Conservation (phyloP, 2,329 filamentous ascomycete species). For the Lecanicillium sp. region DNA sequence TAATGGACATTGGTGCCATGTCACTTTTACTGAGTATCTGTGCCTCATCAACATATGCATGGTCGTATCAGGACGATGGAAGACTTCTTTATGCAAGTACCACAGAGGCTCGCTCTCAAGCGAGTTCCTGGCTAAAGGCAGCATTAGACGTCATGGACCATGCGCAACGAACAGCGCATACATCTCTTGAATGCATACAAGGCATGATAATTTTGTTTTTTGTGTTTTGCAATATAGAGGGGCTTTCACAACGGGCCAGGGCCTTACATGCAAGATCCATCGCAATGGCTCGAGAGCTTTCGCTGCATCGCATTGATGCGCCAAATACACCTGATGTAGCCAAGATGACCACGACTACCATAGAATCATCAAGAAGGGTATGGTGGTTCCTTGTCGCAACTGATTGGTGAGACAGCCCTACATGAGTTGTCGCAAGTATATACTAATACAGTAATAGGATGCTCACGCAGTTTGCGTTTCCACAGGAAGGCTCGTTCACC, state of each 20-base stretch:
- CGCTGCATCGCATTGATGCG: slow-evolving; percentile 31
- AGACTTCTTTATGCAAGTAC: slow-evolving; percentile 17
- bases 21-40: slow-evolving; percentile 21
- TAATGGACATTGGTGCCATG: slow-evolving; percentile 16
- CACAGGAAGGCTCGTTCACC: slow-evolving; percentile 25
- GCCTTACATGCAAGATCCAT: slow-evolving; percentile 20
- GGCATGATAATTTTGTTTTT: slow-evolving; percentile 29
- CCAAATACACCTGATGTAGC: slow-evolving; percentile 15
- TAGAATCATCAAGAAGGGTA: slow-evolving; percentile 30
- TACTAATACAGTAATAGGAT: slow-evolving; percentile 19
- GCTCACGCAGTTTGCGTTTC: slow-evolving; percentile 25
- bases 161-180: slow-evolving; percentile 17
- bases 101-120: slow-evolving; percentile 19
- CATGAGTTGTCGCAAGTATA: too few relatives aligned
- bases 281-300: slow-evolving; percentile 23
- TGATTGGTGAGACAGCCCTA: slow-evolving; percentile 24
- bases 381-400: slow-evolving; percentile 36
- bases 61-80: slow-evolving; percentile 20
- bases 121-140: slow-evolving; percentile 23
- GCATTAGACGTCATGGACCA: slow-evolving; percentile 27
- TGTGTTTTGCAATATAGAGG: slow-evolving; percentile 29
- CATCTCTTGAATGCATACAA: slow-evolving; percentile 27
- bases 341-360: slow-evolving; percentile 16
- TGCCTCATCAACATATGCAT: slow-evolving; percentile 21
- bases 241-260: slow-evolving; percentile 23